A percentile compares a stretch with the other conserved stretches of the same genome.
Evolutionary conservation across 192 early-diverging fungal species (phyloP).

Genomic region (Linnemannia elongata): DNA sequence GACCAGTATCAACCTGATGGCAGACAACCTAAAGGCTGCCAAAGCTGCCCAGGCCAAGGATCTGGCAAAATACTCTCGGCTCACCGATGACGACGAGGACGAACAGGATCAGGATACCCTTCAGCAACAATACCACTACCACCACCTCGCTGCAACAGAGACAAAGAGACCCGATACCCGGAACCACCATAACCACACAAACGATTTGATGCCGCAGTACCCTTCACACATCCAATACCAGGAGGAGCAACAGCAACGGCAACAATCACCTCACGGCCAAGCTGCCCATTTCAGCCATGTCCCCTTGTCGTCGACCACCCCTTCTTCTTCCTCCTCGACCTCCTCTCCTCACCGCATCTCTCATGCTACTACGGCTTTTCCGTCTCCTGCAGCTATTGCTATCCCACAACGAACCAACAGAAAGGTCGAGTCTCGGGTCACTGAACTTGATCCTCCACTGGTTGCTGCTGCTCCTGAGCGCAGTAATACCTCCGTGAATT

Average conservation of each 20-base stretch:
- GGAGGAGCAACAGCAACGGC: conserved; percentile 4
- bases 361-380: conserved; percentile 2
- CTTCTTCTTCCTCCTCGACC: conserved; percentile 19
- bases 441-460: conserved; percentile 4
- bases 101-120: background rate
- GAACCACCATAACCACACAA: conserved; percentile 3
- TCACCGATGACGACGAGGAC: background rate
- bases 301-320: conserved; percentile 14
- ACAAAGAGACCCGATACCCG: background rate
- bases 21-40: conserved; percentile 33
- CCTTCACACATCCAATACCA: conserved; percentile 25
- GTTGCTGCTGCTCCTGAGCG: conserved; percentile 14
- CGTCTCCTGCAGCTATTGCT: conserved; percentile 13
- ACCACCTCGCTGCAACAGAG: background rate
- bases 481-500: background rate
- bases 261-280: conserved; percentile 4
- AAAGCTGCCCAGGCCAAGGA: conserved; percentile 8
- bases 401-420: conserved; percentile 26
- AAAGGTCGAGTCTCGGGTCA: background rate
- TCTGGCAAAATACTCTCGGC: background rate
- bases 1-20: conserved; percentile 29
- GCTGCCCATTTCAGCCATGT: background rate
- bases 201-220: background rate
- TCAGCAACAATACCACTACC: background rate
- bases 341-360: conserved; percentile 14